phyloP scores from a whole-genome alignment of 352 stramenopile species.

The Phytophthora multivora region DNA sequence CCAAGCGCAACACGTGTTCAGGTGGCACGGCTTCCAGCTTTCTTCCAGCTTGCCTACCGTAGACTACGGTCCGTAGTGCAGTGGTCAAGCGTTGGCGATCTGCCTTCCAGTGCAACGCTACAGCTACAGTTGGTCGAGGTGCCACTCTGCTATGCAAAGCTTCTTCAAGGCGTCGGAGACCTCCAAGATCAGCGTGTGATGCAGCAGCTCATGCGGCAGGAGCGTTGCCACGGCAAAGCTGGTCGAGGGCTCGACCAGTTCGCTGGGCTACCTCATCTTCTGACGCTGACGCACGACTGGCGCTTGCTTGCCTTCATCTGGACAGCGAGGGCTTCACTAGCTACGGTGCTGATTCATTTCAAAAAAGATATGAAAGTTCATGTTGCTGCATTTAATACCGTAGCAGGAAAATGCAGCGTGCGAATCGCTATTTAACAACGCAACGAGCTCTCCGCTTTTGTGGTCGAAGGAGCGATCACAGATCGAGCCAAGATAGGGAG shows the following conservation, averaged over 20 bases:
- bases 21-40: neutral
- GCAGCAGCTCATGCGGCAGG: conserved; percentile 1
- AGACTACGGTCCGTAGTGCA: neutral
- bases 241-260: neutral
- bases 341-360: too few species aligned
- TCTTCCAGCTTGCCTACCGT: neutral
- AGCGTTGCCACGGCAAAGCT: neutral
- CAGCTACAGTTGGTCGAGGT: neutral
- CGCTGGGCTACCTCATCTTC: neutral
- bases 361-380: too few species aligned
- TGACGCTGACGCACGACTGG: neutral
- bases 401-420: neutral
- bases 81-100: neutral
- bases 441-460: conserved; percentile 3
- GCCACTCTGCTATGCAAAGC: conserved; percentile 13
- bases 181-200: neutral
- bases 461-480: conserved; percentile 19
- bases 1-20: conserved; percentile 24
- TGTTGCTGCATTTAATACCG: too few species aligned
- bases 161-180: conserved; percentile 10
- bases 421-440: conserved; percentile 12
- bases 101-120: neutral
- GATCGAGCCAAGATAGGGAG: conserved; percentile 2
- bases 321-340: neutral
- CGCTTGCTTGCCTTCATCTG: conserved; percentile 1